phyloP scores from a whole-genome alignment of 257 asterid species.

The Solanum clarkiae region DNA sequence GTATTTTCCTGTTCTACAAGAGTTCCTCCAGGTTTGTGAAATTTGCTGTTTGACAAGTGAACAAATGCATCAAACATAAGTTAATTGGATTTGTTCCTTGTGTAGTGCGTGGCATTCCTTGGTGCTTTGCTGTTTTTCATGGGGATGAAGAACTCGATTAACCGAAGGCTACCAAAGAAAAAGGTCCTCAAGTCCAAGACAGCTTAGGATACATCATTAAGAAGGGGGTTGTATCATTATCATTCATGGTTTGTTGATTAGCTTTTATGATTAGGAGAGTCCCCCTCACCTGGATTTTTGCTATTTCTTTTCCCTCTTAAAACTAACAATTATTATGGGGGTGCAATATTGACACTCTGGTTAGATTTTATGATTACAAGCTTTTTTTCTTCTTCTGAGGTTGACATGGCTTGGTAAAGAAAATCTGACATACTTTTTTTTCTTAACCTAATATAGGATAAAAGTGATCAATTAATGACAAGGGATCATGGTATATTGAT shows the following conservation, averaged over 20 bases:
- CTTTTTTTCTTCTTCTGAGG: background rate
- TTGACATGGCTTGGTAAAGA: background rate
- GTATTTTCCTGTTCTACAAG: slow-evolving; percentile 30
- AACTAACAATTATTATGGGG: background rate
- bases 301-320: background rate
- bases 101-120: slow-evolving; percentile 46
- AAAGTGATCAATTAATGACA: background rate
- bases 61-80: background rate
- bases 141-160: slow-evolving; percentile 67
- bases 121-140: slow-evolving; percentile 74
- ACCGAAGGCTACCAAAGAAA: slow-evolving; percentile 51
- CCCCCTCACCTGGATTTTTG: background rate
- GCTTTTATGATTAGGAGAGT: background rate
- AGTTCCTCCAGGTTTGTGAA: slow-evolving; percentile 58
- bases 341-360: background rate
- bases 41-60: background rate
- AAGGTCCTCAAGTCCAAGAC: slow-evolving; percentile 50
- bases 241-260: background rate
- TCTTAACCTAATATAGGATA: too few relatives aligned
- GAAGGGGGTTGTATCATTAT: background rate
- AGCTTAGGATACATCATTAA: slow-evolving; percentile 19
- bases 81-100: background rate
- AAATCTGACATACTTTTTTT: background rate
- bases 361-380: too few relatives aligned
- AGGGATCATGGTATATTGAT: too few relatives aligned